Evolutionary conservation across 2,329 filamentous ascomycete genomes (phyloP).

Genomic region (Ophiocordyceps australis): DNA sequence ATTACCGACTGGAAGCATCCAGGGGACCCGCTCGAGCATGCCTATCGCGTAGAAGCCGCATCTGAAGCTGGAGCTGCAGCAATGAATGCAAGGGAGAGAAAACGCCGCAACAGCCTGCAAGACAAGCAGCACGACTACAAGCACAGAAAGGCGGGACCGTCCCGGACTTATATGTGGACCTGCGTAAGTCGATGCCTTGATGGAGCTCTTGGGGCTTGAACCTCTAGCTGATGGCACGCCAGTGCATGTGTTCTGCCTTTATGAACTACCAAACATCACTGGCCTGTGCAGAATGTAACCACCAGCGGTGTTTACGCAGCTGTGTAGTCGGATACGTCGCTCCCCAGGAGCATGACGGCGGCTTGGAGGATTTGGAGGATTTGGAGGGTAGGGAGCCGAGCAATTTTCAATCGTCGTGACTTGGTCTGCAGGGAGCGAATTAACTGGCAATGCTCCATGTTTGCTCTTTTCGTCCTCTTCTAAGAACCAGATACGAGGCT

Average conservation of each 20-base stretch:
- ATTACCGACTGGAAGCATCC: conserved; percentile 38
- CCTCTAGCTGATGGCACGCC: not conserved
- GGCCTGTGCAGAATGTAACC: conserved; percentile 3
- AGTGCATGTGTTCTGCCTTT: conserved; percentile 7
- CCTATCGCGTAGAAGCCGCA: not conserved
- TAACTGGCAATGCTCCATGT: too few relatives aligned
- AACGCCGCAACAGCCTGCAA: conserved; percentile 2
- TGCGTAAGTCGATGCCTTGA: conserved; percentile 11
- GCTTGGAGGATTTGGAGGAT: conserved; percentile 1
- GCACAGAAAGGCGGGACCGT: conserved; percentile 3
- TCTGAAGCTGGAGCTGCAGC: not conserved
- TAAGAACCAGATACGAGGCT: too few relatives aligned
- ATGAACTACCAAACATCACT: conserved; percentile 3
- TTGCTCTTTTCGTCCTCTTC: too few relatives aligned
- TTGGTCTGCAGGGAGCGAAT: too few relatives aligned
- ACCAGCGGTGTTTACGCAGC: conserved; percentile 1
- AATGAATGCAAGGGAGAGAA: too few relatives aligned
- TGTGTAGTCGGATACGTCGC: conserved; percentile 2
- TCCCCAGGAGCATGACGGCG: not conserved
- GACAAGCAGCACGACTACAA: conserved; percentile 3
- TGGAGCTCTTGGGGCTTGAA: not conserved
- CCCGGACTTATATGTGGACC: conserved; percentile 9
- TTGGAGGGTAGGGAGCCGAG: too few relatives aligned
- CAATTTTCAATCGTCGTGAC: too few relatives aligned
- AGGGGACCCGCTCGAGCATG: conserved; percentile 7